phyloP scores from a whole-genome alignment of 495 filamentous ascomycete species.

The Massariosphaeria phaeospora region DNA sequence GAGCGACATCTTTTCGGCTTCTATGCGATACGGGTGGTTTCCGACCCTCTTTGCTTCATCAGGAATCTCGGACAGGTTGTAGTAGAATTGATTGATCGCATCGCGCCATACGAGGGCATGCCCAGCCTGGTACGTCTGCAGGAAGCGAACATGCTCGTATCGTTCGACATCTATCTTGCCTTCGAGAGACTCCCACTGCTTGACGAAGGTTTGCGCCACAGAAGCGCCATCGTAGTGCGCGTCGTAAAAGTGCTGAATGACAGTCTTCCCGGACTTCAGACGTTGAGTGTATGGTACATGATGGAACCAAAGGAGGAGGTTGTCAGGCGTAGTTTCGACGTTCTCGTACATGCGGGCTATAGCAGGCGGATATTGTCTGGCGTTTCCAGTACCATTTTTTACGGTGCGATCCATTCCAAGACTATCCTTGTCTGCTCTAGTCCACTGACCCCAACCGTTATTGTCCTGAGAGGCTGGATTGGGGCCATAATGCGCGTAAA shows the following conservation, averaged over 20 bases:
- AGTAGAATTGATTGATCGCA: slow-evolving; percentile 57
- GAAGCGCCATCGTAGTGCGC: slow-evolving; percentile 60
- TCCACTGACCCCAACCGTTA: slow-evolving; percentile 72
- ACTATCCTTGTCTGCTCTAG: slow-evolving; percentile 52
- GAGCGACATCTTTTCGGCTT: slow-evolving; percentile 59
- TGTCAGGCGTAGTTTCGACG: slow-evolving; percentile 60
- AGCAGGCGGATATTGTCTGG: slow-evolving; percentile 62
- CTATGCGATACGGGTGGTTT: slow-evolving; percentile 58
- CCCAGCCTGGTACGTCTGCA: slow-evolving; percentile 60
- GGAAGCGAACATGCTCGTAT: slow-evolving; percentile 54
- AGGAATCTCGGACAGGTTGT: slow-evolving; percentile 54
- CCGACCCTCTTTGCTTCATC: slow-evolving; percentile 53
- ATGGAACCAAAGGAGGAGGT: slow-evolving; percentile 71
- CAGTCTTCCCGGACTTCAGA: slow-evolving; percentile 60
- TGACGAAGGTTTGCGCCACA: slow-evolving; percentile 54
- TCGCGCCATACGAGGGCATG: slow-evolving; percentile 69
- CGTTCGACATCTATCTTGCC: slow-evolving; percentile 58
- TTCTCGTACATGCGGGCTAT: slow-evolving; percentile 55
- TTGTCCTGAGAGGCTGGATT: slow-evolving; percentile 62
- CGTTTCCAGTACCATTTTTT: slow-evolving; percentile 57
- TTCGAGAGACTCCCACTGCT: slow-evolving; percentile 50
- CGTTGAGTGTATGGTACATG: slow-evolving; percentile 64
- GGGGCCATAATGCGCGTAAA: slow-evolving; percentile 62
- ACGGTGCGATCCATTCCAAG: slow-evolving; percentile 73
- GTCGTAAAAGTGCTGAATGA: slow-evolving; percentile 75